These are phyloP conservation scores for Acer yangbiense DNA, from an alignment of 345 rosid species.

Conservation along the genomic window DNA sequence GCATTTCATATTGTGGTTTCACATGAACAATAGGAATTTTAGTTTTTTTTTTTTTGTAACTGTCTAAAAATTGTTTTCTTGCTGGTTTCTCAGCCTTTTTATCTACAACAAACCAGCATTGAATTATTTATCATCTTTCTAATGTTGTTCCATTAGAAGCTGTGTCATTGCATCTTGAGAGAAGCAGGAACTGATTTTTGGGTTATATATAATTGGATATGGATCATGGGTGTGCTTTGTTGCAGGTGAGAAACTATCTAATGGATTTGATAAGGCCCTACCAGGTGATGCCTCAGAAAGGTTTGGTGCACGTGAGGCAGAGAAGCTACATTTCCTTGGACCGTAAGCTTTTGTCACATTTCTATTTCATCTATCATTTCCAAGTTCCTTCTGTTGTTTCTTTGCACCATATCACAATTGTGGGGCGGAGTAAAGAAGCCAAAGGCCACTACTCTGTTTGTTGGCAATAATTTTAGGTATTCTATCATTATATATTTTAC, in stretches of 20 bases:
- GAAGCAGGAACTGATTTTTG: not conserved
- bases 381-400: not conserved
- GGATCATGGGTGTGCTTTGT: slow-evolving; percentile 27
- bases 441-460: not conserved
- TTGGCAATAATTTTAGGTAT: not conserved
- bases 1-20: not conserved
- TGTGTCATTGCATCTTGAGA: not conserved
- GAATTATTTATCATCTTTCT: not conserved
- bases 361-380: not conserved
- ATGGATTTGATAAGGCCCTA: slow-evolving; percentile 39
- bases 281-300: slow-evolving; percentile 61
- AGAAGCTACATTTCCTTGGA: slow-evolving; percentile 76
- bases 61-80: not conserved
- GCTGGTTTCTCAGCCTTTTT: slow-evolving; percentile 7
- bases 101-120: not conserved
- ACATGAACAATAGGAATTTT: not conserved
- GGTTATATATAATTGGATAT: slow-evolving; percentile 2
- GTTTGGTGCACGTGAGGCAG: slow-evolving; percentile 70
- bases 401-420: not conserved
- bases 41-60: not conserved
- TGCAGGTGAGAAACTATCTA: slow-evolving; percentile 52
- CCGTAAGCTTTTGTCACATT: slow-evolving; percentile 52
- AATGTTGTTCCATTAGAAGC: not conserved
- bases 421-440: not conserved
- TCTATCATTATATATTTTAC: not conserved